phyloP scores from a whole-genome alignment of 2,329 filamentous ascomycete species.

The Neopestalotiopsis clavispora region DNA sequence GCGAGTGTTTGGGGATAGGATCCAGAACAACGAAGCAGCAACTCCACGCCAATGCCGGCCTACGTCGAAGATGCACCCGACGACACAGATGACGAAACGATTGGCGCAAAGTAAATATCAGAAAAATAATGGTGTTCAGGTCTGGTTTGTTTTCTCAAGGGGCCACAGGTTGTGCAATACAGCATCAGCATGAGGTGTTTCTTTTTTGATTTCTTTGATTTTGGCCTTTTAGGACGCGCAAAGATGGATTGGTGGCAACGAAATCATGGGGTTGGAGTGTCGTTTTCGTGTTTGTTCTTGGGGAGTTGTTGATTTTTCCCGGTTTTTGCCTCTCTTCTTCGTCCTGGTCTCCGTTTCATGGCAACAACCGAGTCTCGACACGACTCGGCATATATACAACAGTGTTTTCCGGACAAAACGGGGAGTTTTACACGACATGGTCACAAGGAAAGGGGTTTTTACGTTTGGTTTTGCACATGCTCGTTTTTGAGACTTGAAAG shows the following conservation, averaged over 20 bases:
- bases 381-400: conserved; percentile 10
- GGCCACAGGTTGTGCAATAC: conserved; percentile 33
- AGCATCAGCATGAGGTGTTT: conserved; percentile 42
- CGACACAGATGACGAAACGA: conserved; percentile 9
- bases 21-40: conserved; percentile 15
- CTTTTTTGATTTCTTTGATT: conserved; percentile 18
- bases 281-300: conserved; percentile 25
- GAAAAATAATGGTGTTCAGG: conserved; percentile 38
- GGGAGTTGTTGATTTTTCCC: conserved; percentile 24
- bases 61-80: conserved; percentile 14
- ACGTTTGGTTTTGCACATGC: not conserved
- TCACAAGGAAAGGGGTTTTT: not conserved
- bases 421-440: conserved; percentile 7
- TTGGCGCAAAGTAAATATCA: conserved; percentile 20
- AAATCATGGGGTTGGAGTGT: not conserved
- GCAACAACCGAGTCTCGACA: not conserved
- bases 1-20: conserved; percentile 90
- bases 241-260: conserved; percentile 18
- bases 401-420: conserved; percentile 13
- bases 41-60: conserved; percentile 11
- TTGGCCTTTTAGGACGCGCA: conserved; percentile 35
- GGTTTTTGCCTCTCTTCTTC: conserved; percentile 17
- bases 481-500: not conserved
- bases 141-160: conserved; percentile 31
- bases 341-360: conserved; percentile 20